phyloP scores from a whole-genome alignment of 2,329 filamentous ascomycete genomes.

The Zalaria obscura region DNA sequence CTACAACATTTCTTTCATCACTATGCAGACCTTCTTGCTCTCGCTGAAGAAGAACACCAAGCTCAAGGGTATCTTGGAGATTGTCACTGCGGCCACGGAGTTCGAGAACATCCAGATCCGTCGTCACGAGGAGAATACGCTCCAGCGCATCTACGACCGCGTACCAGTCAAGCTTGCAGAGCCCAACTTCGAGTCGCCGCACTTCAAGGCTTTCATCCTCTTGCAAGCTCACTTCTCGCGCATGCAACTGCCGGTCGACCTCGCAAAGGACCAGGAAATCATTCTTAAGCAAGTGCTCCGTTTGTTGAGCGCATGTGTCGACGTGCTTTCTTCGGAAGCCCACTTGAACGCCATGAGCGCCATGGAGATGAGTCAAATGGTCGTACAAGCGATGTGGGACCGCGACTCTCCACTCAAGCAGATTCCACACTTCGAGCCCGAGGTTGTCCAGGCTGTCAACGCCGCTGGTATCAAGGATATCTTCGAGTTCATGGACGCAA shows the following conservation, averaged over 20 bases:
- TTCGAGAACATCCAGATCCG: slow-evolving; percentile 93
- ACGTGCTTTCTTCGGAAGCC: slow-evolving; percentile 89
- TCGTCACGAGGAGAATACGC: slow-evolving; percentile 74
- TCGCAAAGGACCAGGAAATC: slow-evolving; percentile 88
- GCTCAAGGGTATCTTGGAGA: slow-evolving; percentile 92
- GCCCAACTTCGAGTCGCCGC: slow-evolving; percentile 75
- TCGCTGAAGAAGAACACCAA: slow-evolving; percentile 82
- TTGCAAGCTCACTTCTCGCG: slow-evolving; percentile 94
- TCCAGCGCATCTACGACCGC: slow-evolving; percentile 86
- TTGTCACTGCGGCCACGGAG: slow-evolving; percentile 90
- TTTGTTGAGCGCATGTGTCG: slow-evolving; percentile 80
- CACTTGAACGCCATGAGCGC: slow-evolving; percentile 95
- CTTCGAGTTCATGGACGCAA: slow-evolving; percentile 96
- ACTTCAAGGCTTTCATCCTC: slow-evolving; percentile 97
- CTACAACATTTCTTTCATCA: slow-evolving; percentile 98
- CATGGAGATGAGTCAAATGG: slow-evolving; percentile 99
- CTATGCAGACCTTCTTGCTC: slow-evolving; percentile 95
- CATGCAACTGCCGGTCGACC: slow-evolving; percentile 89
- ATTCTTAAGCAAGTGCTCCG: slow-evolving; percentile 75
- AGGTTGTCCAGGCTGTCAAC: slow-evolving; percentile 70
- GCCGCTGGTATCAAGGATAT: slow-evolving; percentile 79
- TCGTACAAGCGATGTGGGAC: slow-evolving; percentile 98
- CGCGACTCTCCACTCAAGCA: slow-evolving; percentile 93
- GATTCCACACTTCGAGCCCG: slow-evolving; percentile 82
- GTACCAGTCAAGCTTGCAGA: slow-evolving; percentile 92